Evolutionary conservation across 208 protist genomes (phyloP).

Genomic region (Novymonas esmeraldas): DNA sequence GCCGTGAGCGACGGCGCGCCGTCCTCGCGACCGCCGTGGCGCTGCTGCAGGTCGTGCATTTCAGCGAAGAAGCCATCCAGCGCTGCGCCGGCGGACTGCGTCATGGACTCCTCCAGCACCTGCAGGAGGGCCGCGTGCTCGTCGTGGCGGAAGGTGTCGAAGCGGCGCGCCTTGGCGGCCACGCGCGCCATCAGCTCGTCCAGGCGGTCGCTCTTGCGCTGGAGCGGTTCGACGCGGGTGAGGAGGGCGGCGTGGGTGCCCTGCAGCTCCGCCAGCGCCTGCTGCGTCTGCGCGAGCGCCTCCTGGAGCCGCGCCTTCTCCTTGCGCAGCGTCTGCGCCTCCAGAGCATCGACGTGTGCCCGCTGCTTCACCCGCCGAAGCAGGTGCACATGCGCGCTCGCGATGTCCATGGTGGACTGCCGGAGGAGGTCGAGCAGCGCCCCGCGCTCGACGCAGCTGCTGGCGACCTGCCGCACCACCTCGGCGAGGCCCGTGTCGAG

Average conservation of each 20-base stretch:
- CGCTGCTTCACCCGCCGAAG: constrained; percentile 69
- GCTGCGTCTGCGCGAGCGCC: background rate
- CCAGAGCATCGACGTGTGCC: constrained; percentile 18
- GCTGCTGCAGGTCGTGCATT: constrained; percentile 28
- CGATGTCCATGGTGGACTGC: constrained; percentile 71
- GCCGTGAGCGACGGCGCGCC: background rate
- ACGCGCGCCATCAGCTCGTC: constrained; percentile 77
- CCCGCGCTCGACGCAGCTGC: constrained; percentile 76
- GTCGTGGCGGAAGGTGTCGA: constrained; percentile 56
- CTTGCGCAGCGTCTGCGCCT: constrained; percentile 29
- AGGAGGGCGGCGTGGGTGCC: constrained; percentile 18
- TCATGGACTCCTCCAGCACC: constrained; percentile 74
- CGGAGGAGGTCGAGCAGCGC: constrained; percentile 81
- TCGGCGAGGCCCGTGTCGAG: constrained; percentile 81
- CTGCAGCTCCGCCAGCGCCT: constrained; percentile 21
- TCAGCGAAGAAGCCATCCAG: constrained; percentile 61
- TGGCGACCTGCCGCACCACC: constrained; percentile 69
- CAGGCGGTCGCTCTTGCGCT: constrained; percentile 63
- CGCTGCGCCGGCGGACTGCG: constrained; percentile 48
- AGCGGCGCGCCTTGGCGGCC: constrained; percentile 53
- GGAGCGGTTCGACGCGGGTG: constrained; percentile 42
- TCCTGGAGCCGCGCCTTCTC: constrained; percentile 29
- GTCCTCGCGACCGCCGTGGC: constrained; percentile 11
- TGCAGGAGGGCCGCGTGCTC: constrained; percentile 62
- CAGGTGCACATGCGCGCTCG: constrained; percentile 55